These are phyloP conservation scores for Penstemon eatonii DNA, from an alignment of 257 asterid genomes.

Conservation along the genomic window DNA sequence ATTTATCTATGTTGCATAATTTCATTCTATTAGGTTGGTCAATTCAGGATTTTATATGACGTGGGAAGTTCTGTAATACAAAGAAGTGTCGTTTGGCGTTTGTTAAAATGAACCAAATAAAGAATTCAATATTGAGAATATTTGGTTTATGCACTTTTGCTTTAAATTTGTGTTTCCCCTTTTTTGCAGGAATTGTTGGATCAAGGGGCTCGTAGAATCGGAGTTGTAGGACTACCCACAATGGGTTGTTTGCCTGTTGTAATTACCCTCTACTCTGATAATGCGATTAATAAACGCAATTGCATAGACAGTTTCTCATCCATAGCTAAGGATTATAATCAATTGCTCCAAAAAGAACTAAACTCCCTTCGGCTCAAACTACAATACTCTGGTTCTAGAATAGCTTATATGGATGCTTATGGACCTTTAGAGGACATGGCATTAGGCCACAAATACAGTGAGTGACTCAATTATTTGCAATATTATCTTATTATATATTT, in stretches of 20 bases:
- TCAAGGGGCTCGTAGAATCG: slow-evolving; percentile 67
- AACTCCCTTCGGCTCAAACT: slow-evolving; percentile 18
- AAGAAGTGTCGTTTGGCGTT: too few species aligned
- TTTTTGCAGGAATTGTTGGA: slow-evolving; percentile 46
- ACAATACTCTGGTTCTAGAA: slow-evolving; percentile 27
- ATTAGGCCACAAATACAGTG: slow-evolving; percentile 45
- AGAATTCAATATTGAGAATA: too few species aligned
- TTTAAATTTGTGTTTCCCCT: background rate
- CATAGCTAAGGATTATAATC: slow-evolving; percentile 52
- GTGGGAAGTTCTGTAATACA: too few species aligned
- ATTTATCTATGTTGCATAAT: background rate
- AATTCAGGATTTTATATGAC: background rate
- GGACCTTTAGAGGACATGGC: slow-evolving; percentile 47
- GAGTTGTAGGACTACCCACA: slow-evolving; percentile 70
- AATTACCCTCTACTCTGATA: slow-evolving; percentile 41
- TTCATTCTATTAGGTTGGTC: too few species aligned
- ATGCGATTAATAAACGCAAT: slow-evolving; percentile 35
- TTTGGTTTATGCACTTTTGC: background rate
- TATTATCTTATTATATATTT: background rate
- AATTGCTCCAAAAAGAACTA: slow-evolving; percentile 45
- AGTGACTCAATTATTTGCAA: slow-evolving; percentile 10
- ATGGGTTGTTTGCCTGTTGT: slow-evolving; percentile 77
- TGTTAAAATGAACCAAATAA: too few species aligned
- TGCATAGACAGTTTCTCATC: slow-evolving; percentile 43
- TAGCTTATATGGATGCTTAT: slow-evolving; percentile 54